Conservation (phyloP, 805 yeast genomes). For the Ogataea trehalophila region DNA sequence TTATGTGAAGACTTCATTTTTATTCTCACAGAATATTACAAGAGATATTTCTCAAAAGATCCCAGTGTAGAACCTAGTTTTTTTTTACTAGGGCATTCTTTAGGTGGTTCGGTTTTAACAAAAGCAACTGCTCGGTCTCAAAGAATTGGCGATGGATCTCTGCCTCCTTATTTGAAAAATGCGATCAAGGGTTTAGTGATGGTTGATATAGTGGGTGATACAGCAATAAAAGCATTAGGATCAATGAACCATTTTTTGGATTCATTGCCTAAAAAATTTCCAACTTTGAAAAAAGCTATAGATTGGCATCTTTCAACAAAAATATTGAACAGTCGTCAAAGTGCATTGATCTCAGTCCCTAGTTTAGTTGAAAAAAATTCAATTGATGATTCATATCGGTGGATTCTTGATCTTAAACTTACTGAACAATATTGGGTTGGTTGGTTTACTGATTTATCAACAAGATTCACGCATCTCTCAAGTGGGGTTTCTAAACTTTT, state of each 20-base stretch:
- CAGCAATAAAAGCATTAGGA: slow-evolving; percentile 66
- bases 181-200: slow-evolving; percentile 63
- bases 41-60: slow-evolving; percentile 8
- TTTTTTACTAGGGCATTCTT: slow-evolving; percentile 79
- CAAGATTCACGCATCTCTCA: slow-evolving; percentile 35
- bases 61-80: slow-evolving; percentile 32
- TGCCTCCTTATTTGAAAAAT: slow-evolving; percentile 10
- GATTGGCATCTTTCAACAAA: slow-evolving; percentile 72
- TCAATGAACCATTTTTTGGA: slow-evolving; percentile 64
- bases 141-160: neutral
- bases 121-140: slow-evolving; percentile 33
- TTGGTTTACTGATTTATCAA: slow-evolving; percentile 77
- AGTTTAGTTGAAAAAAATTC: slow-evolving; percentile 39
- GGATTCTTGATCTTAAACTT: slow-evolving; percentile 60
- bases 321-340: slow-evolving; percentile 47
- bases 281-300: slow-evolving; percentile 52
- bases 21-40: slow-evolving; percentile 40
- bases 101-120: slow-evolving; percentile 86
- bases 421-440: slow-evolving; percentile 71
- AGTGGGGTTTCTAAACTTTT: slow-evolving; percentile 57
- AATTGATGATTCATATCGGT: slow-evolving; percentile 25
- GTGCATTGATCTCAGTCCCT: slow-evolving; percentile 81
- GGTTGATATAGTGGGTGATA: slow-evolving; percentile 92
- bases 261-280: slow-evolving; percentile 60
- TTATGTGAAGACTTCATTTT: slow-evolving; percentile 55